Base-by-base conservation (phyloP, 2,329 filamentous ascomycete genomes). In the Penicillium sp. region DNA sequence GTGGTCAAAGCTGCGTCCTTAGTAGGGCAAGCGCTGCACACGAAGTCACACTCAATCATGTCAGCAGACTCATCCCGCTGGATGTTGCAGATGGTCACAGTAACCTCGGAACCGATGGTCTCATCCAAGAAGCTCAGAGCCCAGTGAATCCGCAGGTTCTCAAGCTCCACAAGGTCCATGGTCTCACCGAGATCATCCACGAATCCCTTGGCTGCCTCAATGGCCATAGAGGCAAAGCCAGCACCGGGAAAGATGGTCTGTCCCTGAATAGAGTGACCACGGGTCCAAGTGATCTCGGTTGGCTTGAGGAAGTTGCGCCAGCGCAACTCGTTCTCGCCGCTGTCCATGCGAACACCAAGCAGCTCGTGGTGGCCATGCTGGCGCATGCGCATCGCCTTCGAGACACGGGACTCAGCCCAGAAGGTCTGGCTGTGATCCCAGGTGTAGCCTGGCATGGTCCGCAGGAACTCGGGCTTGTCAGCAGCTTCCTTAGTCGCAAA, bases 401-500 rank as follows among this genome's bases (percentile, higher is more conserved):
- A 68, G 3, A 77, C 53, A 1, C 77, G 67, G 6, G 78, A 77
- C 54, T 81, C 78, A 6, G 69, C 67, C 63, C 75, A 79, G 53
- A 75, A 68, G 2, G 58, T 42, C 31, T 73, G 67, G 1, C 71
- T 71, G 56, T 81, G 77, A 45, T 81, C 77, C 75, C 79, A 82
- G 1, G 74, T 69, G 53, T 82, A 82, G 0, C 63, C 46, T 0
- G 80, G 79, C 0, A 77, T 54, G 41, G 22, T 41, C 9, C 47
- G 47, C 44, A 47, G 12, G 29, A 47, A 47, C 14, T 47, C n/a
- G 6, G 44, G 44, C 29, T 47, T 47, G 11, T 47, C 44, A 12
- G 29, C 26, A 35, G 44, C 14, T 8, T 33, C 29, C 12, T 27
- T 33, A n/a, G 15, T 18, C 18, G 27, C 29, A 33, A 47, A 47